phyloP scores from a whole-genome alignment of 202 grass and related monocot genomes.

The Schoenoplectus triqueter region DNA sequence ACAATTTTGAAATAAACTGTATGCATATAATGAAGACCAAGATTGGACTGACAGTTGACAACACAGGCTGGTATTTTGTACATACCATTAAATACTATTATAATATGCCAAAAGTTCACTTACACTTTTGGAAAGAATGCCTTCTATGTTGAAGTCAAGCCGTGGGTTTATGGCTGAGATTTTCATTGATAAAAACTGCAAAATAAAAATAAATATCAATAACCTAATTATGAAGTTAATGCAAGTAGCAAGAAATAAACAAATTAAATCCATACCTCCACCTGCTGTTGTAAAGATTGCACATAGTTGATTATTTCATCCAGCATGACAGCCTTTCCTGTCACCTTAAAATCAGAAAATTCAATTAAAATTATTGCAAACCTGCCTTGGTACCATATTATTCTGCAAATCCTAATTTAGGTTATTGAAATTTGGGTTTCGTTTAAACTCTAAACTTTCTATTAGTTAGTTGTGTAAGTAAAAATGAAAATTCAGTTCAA shows the following conservation, averaged over 20 bases:
- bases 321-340: conserved; percentile 81
- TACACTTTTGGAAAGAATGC: conserved; percentile 69
- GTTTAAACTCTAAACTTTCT: neutral
- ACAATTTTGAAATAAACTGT: neutral
- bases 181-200: conserved; percentile 87
- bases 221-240: neutral
- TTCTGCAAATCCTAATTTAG: conserved; percentile 1
- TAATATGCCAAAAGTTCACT: neutral
- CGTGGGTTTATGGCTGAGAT: conserved; percentile 65
- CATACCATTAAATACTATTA: neutral
- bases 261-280: conserved; percentile 55
- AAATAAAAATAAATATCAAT: conserved; percentile 33
- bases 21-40: neutral
- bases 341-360: conserved; percentile 51
- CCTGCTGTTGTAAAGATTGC: conserved; percentile 76
- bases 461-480: neutral
- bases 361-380: conserved; percentile 4
- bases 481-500: neutral
- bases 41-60: neutral
- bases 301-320: conserved; percentile 94
- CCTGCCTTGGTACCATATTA: neutral
- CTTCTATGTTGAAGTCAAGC: conserved; percentile 62
- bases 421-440: neutral
- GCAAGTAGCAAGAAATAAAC: conserved; percentile 6
- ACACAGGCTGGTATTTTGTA: neutral